A percentile compares a stretch with the other conserved stretches of the same genome.
phyloP scores from a whole-genome alignment of 306 rosid genomes.

The Pyrus pyrifolia region DNA sequence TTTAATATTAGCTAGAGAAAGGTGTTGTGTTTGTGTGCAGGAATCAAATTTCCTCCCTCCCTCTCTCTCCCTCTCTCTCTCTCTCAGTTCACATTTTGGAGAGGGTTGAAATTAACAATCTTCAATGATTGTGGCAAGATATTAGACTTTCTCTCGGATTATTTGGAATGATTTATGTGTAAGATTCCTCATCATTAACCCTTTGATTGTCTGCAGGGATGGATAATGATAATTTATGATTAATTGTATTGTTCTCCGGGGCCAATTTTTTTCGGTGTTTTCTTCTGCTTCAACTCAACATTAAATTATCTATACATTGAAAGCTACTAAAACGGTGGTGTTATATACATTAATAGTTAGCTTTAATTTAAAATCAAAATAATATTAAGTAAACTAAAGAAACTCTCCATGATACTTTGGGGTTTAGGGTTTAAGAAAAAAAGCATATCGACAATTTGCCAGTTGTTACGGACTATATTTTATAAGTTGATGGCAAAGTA shows the following conservation, averaged over 20 bases:
- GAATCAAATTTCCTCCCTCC: not conserved
- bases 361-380: not conserved
- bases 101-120: conserved; percentile 3
- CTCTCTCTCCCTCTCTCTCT: too few relatives aligned
- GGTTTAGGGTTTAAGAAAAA: not conserved
- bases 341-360: not conserved
- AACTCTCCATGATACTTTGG: not conserved
- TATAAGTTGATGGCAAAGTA: too few relatives aligned
- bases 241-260: not conserved
- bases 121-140: conserved; percentile 15
- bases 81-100: not conserved
- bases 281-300: not conserved
- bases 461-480: not conserved
- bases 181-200: conserved; percentile 5
- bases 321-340: not conserved
- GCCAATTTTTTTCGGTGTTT: conserved; percentile 1
- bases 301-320: not conserved
- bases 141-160: conserved; percentile 4
- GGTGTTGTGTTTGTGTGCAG: not conserved
- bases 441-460: not conserved
- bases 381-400: not conserved
- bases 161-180: conserved; percentile 1
- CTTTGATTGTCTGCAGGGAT: conserved; percentile 3
- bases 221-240: not conserved
- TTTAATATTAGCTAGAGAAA: not conserved